Conservation (phyloP, 495 filamentous ascomycete genomes). For the Pseudomonodictys pantanalensis region DNA sequence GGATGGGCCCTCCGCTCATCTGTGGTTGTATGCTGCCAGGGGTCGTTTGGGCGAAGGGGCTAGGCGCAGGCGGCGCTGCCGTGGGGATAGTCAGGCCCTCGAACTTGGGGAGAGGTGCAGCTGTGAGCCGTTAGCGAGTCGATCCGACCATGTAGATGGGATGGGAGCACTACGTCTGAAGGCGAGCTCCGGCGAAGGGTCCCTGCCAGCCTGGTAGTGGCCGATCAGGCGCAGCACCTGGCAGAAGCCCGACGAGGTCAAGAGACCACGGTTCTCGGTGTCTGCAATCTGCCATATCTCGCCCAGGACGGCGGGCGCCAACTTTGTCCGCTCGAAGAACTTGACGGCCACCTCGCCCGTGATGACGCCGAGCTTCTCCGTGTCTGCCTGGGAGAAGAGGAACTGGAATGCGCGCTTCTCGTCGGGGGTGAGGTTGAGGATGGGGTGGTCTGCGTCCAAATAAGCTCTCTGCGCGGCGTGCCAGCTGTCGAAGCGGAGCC, state of each 20-base stretch:
- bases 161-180: conserved; percentile 53
- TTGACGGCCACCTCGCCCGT: conserved; percentile 95
- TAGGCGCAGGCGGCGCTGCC: conserved; percentile 35
- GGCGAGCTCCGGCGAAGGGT: conserved; percentile 75
- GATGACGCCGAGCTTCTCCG: conserved; percentile 85
- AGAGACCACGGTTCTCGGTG: conserved; percentile 87
- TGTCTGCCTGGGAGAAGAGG: conserved; percentile 85
- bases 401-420: conserved; percentile 92
- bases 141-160: background rate
- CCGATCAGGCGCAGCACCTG: conserved; percentile 90
- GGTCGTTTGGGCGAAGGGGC: conserved; percentile 34
- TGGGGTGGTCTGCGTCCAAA: conserved; percentile 46
- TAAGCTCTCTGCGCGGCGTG: conserved; percentile 13
- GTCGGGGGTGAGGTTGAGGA: conserved; percentile 82
- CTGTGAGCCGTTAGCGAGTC: conserved; percentile 42
- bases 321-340: conserved; percentile 94
- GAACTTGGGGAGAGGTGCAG: conserved; percentile 87
- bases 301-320: conserved; percentile 79
- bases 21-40: conserved; percentile 51
- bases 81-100: conserved; percentile 62
- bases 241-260: conserved; percentile 88
- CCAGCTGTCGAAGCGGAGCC: background rate
- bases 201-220: conserved; percentile 83
- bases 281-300: conserved; percentile 99
- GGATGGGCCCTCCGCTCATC: conserved; percentile 66